These are phyloP conservation scores for Fragilariopsis cylindrus DNA, from an alignment of 108 stramenopile species.

Conservation along the genomic window DNA sequence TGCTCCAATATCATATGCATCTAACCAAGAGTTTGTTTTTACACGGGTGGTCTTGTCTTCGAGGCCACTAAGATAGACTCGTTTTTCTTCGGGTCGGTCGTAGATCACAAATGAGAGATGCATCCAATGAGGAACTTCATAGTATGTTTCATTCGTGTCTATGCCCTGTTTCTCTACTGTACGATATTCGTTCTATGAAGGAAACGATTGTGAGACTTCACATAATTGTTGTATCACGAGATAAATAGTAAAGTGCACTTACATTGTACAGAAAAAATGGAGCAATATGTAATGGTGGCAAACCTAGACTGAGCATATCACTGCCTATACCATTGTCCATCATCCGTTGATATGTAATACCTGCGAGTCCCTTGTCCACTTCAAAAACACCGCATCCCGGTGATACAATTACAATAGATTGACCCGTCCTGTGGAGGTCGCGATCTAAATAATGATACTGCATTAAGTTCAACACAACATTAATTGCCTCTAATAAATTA, in stretches of 20 bases:
- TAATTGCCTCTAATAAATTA: conserved; percentile 96
- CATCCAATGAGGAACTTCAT: conserved; percentile 91
- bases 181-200: conserved; percentile 36
- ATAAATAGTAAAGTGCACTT: conserved; percentile 14
- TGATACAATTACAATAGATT: conserved; percentile 92
- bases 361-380: conserved; percentile 86
- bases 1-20: conserved; percentile 34
- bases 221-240: neutral
- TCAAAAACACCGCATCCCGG: conserved; percentile 96
- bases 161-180: conserved; percentile 27
- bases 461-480: conserved; percentile 95
- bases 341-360: conserved; percentile 98
- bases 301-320: conserved; percentile 93
- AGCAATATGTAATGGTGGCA: conserved; percentile 95
- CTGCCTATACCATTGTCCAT: conserved; percentile 99
- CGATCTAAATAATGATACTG: conserved; percentile 96
- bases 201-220: neutral
- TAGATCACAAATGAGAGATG: conserved; percentile 83
- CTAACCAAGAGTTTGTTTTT: conserved; percentile 18
- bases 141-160: conserved; percentile 50
- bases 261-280: conserved; percentile 95
- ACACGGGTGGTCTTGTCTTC: conserved; percentile 25
- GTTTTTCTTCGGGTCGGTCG: conserved; percentile 46
- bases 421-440: conserved; percentile 92
- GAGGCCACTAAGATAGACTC: conserved; percentile 21